phyloP scores from a whole-genome alignment of 345 rosid genomes.

The Zanthoxylum bungeanum region DNA sequence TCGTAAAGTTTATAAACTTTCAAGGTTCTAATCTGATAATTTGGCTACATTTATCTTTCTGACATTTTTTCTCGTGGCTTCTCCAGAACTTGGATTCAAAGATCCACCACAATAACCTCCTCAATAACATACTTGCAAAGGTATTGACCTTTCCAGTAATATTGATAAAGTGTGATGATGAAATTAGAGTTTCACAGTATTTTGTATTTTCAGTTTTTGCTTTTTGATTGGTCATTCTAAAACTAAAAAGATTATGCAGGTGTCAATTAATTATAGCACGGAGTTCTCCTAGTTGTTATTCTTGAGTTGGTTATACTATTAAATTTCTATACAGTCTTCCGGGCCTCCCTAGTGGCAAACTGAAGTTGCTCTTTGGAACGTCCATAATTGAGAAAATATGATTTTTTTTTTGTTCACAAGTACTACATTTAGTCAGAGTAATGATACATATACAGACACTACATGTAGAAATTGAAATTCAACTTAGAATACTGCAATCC shows the following conservation, averaged over 20 bases:
- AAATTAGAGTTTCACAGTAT: background rate
- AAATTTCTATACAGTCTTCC: background rate
- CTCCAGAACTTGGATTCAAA: conserved; percentile 88
- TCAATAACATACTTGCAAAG: conserved; percentile 91
- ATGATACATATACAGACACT: too few species aligned
- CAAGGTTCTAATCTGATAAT: background rate
- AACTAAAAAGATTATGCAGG: background rate
- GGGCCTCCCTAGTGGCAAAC: background rate
- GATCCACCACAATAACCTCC: conserved; percentile 93
- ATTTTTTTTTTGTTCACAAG: background rate
- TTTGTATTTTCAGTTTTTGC: background rate
- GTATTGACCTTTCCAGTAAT: conserved; percentile 32
- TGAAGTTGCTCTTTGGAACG: background rate
- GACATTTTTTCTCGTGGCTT: conserved; percentile 1
- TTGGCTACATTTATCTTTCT: background rate
- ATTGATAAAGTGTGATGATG: background rate
- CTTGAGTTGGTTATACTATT: background rate
- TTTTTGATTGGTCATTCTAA: background rate
- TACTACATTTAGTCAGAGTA: background rate
- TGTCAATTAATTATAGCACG: background rate
- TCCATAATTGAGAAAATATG: background rate
- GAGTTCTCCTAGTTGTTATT: background rate
- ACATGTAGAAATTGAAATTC: too few species aligned
- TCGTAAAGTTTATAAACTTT: conserved; percentile 1
- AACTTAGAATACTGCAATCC: background rate